Base-by-base conservation (phyloP, 768 basidiomycete genomes). In the Tylopilus plumbeoviolaceoides region DNA sequence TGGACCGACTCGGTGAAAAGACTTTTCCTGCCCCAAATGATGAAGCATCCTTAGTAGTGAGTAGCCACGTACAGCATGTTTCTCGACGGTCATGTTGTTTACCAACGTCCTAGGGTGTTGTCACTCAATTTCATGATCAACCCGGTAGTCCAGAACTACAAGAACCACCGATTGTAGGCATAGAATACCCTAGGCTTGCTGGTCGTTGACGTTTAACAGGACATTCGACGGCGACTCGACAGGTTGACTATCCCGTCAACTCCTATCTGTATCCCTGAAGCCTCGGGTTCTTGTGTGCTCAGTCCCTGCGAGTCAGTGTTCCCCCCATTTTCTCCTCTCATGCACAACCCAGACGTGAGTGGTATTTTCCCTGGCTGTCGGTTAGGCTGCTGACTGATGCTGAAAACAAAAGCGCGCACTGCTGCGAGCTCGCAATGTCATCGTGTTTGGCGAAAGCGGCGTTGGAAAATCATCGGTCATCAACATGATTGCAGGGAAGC, bases 381-480 rank as follows among this genome's bases (percentile, higher is more conserved):
- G 6, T 12, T 12, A 18, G 30, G 30, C 30, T 30, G 21, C 44
- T 44, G 33, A 55, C 25, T 44, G 8, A 25, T 35, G 14, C 10
- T 45, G 41, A 55, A 38, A 44, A 53, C 48, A 35, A 39, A 54
- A 64, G 63, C 25, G 18, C 21, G 25, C 31, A 14, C 36, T 10
- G 15, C 47, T 10, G 42, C 60, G 36, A 36, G 17, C 47, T 47
- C 63, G 59, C 31, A 76, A 76, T 51, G 46, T 75, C 36, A 62
- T 77, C 27, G 45, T 77, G 7, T 77, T 77, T 50, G 75, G 76
- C 7, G 71, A 75, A 53, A 67, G 67, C 7, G 73, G 75, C 10
- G 48, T 63, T 14, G 70, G 71, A 33, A 77, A 77, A 51, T 75
- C 74, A 47, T 74, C 72, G 0, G 55, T 76, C 31, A 63, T 77